phyloP scores from a whole-genome alignment of 2,329 filamentous ascomycete genomes.

The Chlorencoelia australis region DNA sequence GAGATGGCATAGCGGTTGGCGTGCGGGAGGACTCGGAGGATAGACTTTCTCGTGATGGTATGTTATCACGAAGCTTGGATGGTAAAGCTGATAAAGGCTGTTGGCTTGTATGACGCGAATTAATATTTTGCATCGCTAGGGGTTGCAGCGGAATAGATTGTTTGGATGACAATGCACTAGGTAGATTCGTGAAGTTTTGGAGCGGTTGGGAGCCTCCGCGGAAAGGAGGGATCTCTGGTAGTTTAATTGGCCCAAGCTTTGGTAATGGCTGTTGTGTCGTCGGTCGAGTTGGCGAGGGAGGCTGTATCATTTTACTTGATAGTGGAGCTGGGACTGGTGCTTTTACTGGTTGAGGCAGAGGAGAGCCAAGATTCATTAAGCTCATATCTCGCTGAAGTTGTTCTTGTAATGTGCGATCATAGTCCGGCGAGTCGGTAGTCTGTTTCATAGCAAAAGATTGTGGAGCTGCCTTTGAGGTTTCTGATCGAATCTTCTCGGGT shows the following conservation, averaged over 20 bases:
- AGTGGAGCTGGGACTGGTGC: constrained; percentile 15
- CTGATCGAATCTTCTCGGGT: constrained; percentile 37
- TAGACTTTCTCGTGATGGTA: constrained; percentile 23
- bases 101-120: constrained; percentile 19
- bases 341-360: constrained; percentile 19
- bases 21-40: constrained; percentile 23
- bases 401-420: constrained; percentile 49
- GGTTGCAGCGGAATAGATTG: constrained; percentile 12
- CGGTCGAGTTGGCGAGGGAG: constrained; percentile 17
- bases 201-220: constrained; percentile 23
- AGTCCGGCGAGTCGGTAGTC: constrained; percentile 44
- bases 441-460: constrained; percentile 33
- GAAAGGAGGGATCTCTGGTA: constrained; percentile 30
- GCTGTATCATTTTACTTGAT: constrained; percentile 15
- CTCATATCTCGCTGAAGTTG: constrained; percentile 55
- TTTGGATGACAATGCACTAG: constrained; percentile 19
- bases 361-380: constrained; percentile 39
- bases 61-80: constrained; percentile 25
- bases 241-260: constrained; percentile 27
- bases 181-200: constrained; percentile 24
- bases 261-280: constrained; percentile 27
- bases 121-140: constrained; percentile 19
- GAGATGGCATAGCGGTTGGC: constrained; percentile 44
- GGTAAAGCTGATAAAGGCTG: constrained; percentile 26
- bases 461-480: constrained; percentile 41